Evolutionary conservation across 768 basidiomycete species (phyloP).

Genomic region (Mycena venus): DNA sequence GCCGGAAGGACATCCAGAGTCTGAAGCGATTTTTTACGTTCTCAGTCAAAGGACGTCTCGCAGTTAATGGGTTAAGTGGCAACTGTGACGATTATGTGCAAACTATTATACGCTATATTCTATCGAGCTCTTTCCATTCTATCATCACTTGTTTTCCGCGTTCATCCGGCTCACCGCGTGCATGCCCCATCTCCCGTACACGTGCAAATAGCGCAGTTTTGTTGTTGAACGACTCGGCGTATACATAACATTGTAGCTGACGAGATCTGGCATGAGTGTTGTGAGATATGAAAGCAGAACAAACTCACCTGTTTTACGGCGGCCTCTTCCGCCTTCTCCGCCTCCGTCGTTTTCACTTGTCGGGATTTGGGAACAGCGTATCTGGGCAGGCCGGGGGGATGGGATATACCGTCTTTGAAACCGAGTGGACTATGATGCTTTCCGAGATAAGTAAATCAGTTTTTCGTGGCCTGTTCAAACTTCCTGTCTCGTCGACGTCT

Average conservation of each 20-base stretch:
- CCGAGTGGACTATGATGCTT: background rate
- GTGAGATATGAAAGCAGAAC: background rate
- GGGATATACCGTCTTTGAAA: background rate
- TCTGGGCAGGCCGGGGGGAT: too few relatives aligned
- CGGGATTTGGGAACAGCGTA: too few relatives aligned
- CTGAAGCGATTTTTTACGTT: conserved; percentile 94
- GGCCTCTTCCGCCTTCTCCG: conserved; percentile 70
- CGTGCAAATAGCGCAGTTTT: conserved; percentile 84
- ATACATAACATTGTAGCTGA: conserved; percentile 76
- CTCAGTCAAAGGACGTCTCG: conserved; percentile 88
- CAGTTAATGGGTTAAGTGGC: conserved; percentile 88
- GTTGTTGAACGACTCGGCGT: conserved; percentile 70
- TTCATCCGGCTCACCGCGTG: conserved; percentile 56
- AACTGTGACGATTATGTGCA: background rate
- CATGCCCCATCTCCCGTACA: conserved; percentile 79
- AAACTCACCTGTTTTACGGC: conserved; percentile 39
- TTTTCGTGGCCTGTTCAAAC: too few relatives aligned
- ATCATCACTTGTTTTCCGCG: conserved; percentile 49
- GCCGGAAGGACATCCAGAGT: conserved; percentile 98
- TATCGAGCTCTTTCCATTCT: conserved; percentile 22
- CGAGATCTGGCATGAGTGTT: conserved; percentile 11
- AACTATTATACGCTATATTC: conserved; percentile 19
- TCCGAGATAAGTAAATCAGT: background rate
- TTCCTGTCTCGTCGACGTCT: too few relatives aligned
- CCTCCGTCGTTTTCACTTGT: conserved; percentile 80